Conservation (phyloP, 2,329 filamentous ascomycete species). For the Penicillium sp. region DNA sequence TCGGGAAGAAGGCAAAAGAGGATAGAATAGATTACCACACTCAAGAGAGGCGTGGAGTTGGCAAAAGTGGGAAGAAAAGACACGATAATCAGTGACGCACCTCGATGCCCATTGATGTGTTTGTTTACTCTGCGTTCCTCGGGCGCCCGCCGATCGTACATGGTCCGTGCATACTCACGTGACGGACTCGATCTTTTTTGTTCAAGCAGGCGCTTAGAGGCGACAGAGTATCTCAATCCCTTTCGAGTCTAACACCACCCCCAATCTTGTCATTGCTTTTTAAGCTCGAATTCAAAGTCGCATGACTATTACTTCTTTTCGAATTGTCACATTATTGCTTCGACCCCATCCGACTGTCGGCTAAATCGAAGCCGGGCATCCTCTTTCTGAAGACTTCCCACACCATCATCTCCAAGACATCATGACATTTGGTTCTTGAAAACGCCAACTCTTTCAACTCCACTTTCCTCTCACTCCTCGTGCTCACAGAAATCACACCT, state of each 20-base stretch:
- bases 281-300: background rate
- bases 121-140: slow-evolving; percentile 41
- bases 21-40: background rate
- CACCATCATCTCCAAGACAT: slow-evolving; percentile 3
- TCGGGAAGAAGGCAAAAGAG: background rate
- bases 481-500: background rate
- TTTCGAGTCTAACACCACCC: background rate
- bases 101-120: slow-evolving; percentile 26
- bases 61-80: slow-evolving; percentile 9
- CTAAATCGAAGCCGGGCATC: background rate
- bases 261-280: background rate
- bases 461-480: background rate
- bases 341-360: background rate
- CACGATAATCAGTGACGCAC: slow-evolving; percentile 10
- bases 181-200: slow-evolving; percentile 25
- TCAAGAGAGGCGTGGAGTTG: background rate
- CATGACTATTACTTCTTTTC: background rate
- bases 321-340: background rate
- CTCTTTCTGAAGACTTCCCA: background rate
- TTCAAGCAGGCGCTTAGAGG: slow-evolving; percentile 15
- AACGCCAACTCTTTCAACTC: background rate
- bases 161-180: slow-evolving; percentile 29
- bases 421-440: slow-evolving; percentile 24
- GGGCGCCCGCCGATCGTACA: slow-evolving; percentile 31
- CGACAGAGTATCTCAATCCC: background rate